Evolutionary conservation across 768 basidiomycete genomes (phyloP).

Genomic region (Chalciporus pseudorubinellus): DNA sequence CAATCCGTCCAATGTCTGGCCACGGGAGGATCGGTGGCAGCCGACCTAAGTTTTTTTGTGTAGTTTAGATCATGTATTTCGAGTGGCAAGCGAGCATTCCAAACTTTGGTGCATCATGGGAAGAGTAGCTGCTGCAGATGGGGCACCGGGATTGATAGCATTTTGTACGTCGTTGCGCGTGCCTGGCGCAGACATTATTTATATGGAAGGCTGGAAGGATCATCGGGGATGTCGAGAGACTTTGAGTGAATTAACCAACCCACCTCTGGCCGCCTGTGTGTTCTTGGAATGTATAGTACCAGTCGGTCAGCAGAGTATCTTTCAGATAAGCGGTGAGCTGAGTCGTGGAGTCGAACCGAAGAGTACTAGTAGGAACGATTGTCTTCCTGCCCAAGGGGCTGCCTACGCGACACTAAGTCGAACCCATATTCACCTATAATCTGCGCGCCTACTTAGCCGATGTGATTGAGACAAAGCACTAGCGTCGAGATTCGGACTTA

Average conservation of each 20-base stretch:
- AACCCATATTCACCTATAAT: too few relatives aligned
- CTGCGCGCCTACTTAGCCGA: neutral
- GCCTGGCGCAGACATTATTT: constrained; percentile 16
- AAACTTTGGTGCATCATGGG: constrained; percentile 40
- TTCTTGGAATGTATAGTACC: neutral
- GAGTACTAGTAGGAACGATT: too few relatives aligned
- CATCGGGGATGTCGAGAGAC: too few relatives aligned
- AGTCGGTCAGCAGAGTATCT: neutral
- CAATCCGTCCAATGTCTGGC: constrained; percentile 86
- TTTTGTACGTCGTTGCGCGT: constrained; percentile 15
- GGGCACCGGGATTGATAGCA: constrained; percentile 11
- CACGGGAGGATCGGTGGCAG: constrained; percentile 55
- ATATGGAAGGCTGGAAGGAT: too few relatives aligned
- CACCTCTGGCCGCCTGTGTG: neutral
- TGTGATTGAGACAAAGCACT: neutral
- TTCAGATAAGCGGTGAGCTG: neutral
- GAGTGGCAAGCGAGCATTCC: constrained; percentile 5
- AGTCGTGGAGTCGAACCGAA: neutral
- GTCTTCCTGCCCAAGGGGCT: too few relatives aligned
- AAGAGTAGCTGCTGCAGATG: constrained; percentile 21
- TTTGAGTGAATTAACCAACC: neutral
- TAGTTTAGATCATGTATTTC: neutral
- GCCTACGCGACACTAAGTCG: too few relatives aligned
- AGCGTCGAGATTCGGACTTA: neutral
- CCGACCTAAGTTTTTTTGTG: constrained; percentile 28